phyloP scores from a whole-genome alignment of 129 eudicot species.

The Escallonia herrerae region DNA sequence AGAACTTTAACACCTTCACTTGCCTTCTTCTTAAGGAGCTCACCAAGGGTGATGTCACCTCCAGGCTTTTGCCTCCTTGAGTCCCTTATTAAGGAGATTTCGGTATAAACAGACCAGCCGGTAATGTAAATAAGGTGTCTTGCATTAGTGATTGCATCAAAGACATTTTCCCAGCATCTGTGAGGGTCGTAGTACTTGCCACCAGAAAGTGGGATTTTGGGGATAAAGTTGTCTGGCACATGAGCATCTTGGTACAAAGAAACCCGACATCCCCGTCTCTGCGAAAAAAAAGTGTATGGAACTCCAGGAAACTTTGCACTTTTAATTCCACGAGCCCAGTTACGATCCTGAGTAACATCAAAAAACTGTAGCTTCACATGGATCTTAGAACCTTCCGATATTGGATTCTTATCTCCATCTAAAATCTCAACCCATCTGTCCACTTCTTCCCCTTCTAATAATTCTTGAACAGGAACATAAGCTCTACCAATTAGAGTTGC shows the following conservation, averaged over 20 bases:
- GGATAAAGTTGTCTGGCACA: slow-evolving; percentile 60
- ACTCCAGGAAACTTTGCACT: slow-evolving; percentile 66
- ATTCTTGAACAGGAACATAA: slow-evolving; percentile 47
- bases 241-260: slow-evolving; percentile 77
- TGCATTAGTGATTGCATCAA: slow-evolving; percentile 70
- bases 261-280: slow-evolving; percentile 53
- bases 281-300: slow-evolving; percentile 59
- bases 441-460: slow-evolving; percentile 52
- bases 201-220: slow-evolving; percentile 52
- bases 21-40: slow-evolving; percentile 72
- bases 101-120: slow-evolving; percentile 84
- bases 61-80: slow-evolving; percentile 55
- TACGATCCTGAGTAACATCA: slow-evolving; percentile 60
- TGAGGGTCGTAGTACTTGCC: slow-evolving; percentile 58
- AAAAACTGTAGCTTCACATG: slow-evolving; percentile 62
- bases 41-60: slow-evolving; percentile 77
- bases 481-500: slow-evolving; percentile 72
- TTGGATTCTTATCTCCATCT: slow-evolving; percentile 55
- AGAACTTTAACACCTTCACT: slow-evolving; percentile 67
- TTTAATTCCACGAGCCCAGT: slow-evolving; percentile 52
- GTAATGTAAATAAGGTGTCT: slow-evolving; percentile 66
- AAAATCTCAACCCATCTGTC: slow-evolving; percentile 66
- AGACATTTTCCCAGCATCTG: slow-evolving; percentile 74
- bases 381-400: slow-evolving; percentile 50
- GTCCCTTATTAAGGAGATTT: slow-evolving; percentile 64